Evolutionary conservation across 352 stramenopile species (phyloP), one percentile per base, ranked within the genome.

Genomic region (Globisporangium acanthophoron): DNA sequence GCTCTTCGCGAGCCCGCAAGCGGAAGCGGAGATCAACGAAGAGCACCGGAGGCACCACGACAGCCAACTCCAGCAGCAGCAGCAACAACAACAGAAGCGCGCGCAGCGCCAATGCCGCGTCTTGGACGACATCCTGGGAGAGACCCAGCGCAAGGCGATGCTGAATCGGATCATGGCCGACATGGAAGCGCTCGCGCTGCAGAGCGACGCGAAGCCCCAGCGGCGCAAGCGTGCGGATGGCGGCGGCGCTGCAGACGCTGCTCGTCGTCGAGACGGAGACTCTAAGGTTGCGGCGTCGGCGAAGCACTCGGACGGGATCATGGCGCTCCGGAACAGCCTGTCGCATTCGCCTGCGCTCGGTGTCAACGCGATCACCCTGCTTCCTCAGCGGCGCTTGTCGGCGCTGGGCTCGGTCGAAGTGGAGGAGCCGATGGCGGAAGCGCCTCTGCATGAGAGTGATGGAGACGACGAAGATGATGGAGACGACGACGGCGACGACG

Each of bases 81-180:
- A 68, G 20, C 50, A 49, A 9, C 50, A 64, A 21, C 41, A 40
- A 15, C 51, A 68, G 20, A 59, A 67, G 27, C 33, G 54, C 1
- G 45, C 29, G 0, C 55, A 68, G 13, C 12, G 40, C 35, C 58
- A 69, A 35, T 62, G 51, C 15, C 69, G 69, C 7, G 71, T 72
- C 15, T 55, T 84, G 15, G 72, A 81, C 43, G 71, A 86, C 47
- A 69, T 89, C 40, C 70, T 76, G 45, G 79, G 79, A 0, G 76
- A 87, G 50, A 86, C 74, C 1, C 79, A 89, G 41, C 74, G 79
- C 3, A 69, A 87, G 65, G 75, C 67, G 0, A 73, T 87, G 69
- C 63, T 89, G 5, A 69, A 79, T 54, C 69, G 77, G 1, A 78
- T 87, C 59, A 72, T 89, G 65, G 70, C 67, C n/a, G 79, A 87